Evolutionary conservation across 768 basidiomycete species (phyloP), one percentile per base, ranked within the genome.

Genomic region (Rickenella mellea): DNA sequence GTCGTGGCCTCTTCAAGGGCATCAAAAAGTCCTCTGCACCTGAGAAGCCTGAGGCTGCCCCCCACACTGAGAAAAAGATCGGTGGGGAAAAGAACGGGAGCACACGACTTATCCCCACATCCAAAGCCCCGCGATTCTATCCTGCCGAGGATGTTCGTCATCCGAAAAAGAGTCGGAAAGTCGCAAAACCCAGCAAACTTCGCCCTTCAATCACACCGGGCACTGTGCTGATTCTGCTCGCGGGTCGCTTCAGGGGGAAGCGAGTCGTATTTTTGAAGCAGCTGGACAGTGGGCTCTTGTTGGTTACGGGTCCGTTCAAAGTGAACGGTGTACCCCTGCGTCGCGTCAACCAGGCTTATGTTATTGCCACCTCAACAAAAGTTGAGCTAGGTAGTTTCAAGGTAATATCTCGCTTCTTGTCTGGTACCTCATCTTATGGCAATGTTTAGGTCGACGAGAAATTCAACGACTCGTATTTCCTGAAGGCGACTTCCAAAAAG

Each of bases 201-300:
- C 90, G 94, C 56, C 62, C 79, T 42, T 76, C 85, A 53, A 96
- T 99, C 71, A 84, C 82, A 48, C 89, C 92, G 48, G 96, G 96
- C 50, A 83, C 91, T 61, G 75, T 99, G 59, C 73, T 99, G 52
- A 97, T 99, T 67, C 73, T 99, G 54, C 80, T 99, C 55, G 94
- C 96, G 47, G 96, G 96, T 58, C 87, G 92, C 59, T 98, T 89
- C 87, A 74, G 88, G 52, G 94, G 94, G 50, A 98, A 98, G 80
- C 81, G 96, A 42, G 96, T 99, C 51, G 92, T 99, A 44, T 94
- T 90, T 69, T 71, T 99, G 71, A 96, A 96, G 78, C 91, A 93
- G 73, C 69, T 98, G 62, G 75, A 76, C 55, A 84, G 84, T 48
- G 96, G 96, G 42, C 67, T 99, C 58, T 68, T 99, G 57, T 73